Base-by-base conservation (phyloP, 1,284 basidiomycete species). In the Athelia psychrophila region DNA sequence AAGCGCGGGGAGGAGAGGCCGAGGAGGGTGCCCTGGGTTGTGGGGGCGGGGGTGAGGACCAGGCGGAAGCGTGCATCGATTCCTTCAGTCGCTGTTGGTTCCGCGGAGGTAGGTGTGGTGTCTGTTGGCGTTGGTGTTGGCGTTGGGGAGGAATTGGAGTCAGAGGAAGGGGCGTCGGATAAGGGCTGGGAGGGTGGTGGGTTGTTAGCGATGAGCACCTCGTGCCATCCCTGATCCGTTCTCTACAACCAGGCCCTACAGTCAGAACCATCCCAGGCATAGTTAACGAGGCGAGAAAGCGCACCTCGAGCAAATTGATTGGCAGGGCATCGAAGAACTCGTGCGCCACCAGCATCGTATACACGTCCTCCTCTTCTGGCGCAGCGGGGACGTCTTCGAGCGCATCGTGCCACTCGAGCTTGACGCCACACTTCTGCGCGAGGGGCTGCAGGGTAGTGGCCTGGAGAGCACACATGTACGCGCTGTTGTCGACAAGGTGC, bases 291-390 rank as follows among this genome's bases (percentile, higher is more conserved):
- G 25, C 15, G 36, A 57, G 48, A 48, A 38, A 49, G n/a, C 32
- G 44, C 6, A 93, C 93, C 75, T 97, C 86, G 45, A 99, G 77
- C 27, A 96, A 74, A 67, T 98, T 92, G 47, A 98, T 86, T 0
- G 96, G 96, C 47, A 99, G 76, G 0, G 96, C 96, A 64, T 99
- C 97, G 58, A 99, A 98, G 71, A 99, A 98, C 65, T 99, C 97
- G 67, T 99, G 96, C 0, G 96, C 97, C 6, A 98, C 73, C 19
- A 97, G 68, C 74, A 98, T 86, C 0, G 94, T 97, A 67, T 88
- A 98, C 38, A 71, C 74, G 16, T 81, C 77, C 27, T 74, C 65
- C 53, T 75, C 73, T 33, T 57, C 69, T 5, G n/a, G n/a, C n/a
- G 13, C 27, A 13, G 27, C 27, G 0, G 79, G 69, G 0, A 98